phyloP scores from a whole-genome alignment of 2,329 filamentous ascomycete species.

The Calcarisporium arbuscula region DNA sequence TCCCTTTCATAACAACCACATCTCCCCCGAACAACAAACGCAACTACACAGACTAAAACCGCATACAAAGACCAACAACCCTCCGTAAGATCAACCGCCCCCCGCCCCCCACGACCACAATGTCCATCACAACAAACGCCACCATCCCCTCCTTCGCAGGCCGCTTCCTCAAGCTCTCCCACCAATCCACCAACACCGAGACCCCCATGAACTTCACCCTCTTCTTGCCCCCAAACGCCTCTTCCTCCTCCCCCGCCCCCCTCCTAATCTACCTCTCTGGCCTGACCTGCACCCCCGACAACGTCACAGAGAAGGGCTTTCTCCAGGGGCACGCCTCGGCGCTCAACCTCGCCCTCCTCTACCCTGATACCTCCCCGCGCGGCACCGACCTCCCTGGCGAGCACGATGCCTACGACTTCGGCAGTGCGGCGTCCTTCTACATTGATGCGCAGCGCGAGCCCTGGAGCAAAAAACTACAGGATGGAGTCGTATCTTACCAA shows the following conservation, averaged over 20 bases:
- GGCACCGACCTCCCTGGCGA: constrained; percentile 77
- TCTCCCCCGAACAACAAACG: neutral
- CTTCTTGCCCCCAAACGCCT: constrained; percentile 73
- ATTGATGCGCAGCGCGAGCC: constrained; percentile 74
- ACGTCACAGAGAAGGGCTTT: constrained; percentile 78
- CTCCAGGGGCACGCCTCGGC: constrained; percentile 77
- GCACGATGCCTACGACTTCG: constrained; percentile 87
- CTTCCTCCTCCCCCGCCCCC: constrained; percentile 52
- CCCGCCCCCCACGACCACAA: constrained; percentile 30
- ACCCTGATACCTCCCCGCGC: constrained; percentile 89
- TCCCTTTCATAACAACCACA: neutral
- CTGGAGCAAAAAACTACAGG: constrained; percentile 71
- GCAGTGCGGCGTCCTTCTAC: constrained; percentile 89
- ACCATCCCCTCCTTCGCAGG: constrained; percentile 90
- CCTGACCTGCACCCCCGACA: constrained; percentile 89
- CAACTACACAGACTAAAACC: too few species aligned
- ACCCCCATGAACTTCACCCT: constrained; percentile 92
- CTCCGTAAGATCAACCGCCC: neutral
- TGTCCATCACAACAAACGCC: constrained; percentile 84
- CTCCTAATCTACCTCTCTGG: constrained; percentile 91
- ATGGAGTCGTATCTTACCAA: constrained; percentile 93
- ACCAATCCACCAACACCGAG: constrained; percentile 69
- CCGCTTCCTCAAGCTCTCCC: constrained; percentile 88
- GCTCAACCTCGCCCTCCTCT: constrained; percentile 84
- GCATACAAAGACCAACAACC: too few species aligned